Evolutionary conservation across 2,329 filamentous ascomycete genomes (phyloP).

Genomic region (Chaetoscypha palmicola): DNA sequence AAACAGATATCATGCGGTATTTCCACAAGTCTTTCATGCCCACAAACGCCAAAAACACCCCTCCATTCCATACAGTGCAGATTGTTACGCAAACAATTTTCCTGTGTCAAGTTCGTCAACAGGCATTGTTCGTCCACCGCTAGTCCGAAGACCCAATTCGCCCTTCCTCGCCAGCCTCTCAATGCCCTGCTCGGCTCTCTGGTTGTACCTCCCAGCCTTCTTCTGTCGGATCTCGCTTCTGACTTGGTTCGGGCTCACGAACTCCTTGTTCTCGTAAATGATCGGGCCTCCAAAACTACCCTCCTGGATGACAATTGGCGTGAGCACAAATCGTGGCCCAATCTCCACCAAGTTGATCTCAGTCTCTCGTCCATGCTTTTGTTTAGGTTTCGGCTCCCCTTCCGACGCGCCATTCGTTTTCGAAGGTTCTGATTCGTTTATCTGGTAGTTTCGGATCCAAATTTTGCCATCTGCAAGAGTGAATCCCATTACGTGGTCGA

Average conservation of each 20-base stretch:
- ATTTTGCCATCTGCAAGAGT: slow-evolving; percentile 88
- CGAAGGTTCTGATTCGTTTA: slow-evolving; percentile 70
- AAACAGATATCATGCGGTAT: too few species aligned
- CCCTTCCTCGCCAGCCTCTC: slow-evolving; percentile 69
- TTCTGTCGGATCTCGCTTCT: slow-evolving; percentile 69
- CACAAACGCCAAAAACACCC: slow-evolving; percentile 1
- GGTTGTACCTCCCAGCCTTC: slow-evolving; percentile 72
- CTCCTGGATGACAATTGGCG: slow-evolving; percentile 91
- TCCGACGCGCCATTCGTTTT: slow-evolving; percentile 34
- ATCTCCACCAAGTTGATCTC: slow-evolving; percentile 86
- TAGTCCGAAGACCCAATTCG: slow-evolving; percentile 65
- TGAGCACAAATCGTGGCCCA: slow-evolving; percentile 85
- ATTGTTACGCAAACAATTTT: slow-evolving; percentile 61
- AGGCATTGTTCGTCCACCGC: slow-evolving; percentile 54
- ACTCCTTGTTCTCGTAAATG: slow-evolving; percentile 97
- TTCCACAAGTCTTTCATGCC: background rate
- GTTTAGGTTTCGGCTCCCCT: slow-evolving; percentile 40
- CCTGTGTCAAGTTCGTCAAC: slow-evolving; percentile 69
- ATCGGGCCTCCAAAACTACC: slow-evolving; percentile 92
- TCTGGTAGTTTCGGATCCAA: slow-evolving; percentile 93
- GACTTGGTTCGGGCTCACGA: slow-evolving; percentile 92
- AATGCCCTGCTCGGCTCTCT: slow-evolving; percentile 64
- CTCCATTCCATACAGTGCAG: background rate
- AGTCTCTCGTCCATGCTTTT: slow-evolving; percentile 53
- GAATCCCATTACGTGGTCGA: slow-evolving; percentile 92